Evolutionary conservation across 345 rosid species (phyloP).

Genomic region (Rhizophora mangle): DNA sequence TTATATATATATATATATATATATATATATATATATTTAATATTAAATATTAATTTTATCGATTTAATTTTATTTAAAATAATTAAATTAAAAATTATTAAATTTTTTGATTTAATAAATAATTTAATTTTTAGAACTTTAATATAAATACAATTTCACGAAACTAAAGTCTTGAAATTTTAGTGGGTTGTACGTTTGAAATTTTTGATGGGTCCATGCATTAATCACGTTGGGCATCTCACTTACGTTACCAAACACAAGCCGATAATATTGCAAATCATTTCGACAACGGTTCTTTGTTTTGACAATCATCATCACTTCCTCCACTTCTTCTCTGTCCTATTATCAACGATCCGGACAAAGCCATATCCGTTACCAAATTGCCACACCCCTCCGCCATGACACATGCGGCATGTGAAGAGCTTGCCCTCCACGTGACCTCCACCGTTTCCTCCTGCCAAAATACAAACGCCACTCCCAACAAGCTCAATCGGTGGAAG

Average conservation of each 20-base stretch:
- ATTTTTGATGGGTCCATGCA: not conserved
- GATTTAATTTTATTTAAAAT: too few species aligned
- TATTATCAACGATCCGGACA: slow-evolving; percentile 21
- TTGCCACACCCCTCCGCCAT: not conserved
- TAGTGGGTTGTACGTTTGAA: too few species aligned
- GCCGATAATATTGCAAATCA: not conserved
- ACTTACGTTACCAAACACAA: not conserved
- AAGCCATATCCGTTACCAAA: slow-evolving; percentile 32
- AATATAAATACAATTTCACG: too few species aligned
- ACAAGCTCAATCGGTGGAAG: too few species aligned
- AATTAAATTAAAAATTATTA: too few species aligned
- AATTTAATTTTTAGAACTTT: too few species aligned
- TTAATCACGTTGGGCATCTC: not conserved
- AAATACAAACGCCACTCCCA: not conserved
- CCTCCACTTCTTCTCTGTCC: not conserved
- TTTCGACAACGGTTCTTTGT: not conserved
- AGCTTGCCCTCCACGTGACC: slow-evolving; percentile 23
- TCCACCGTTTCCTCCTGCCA: slow-evolving; percentile 20
- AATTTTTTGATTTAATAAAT: too few species aligned
- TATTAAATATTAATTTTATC: too few species aligned
- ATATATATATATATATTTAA: too few species aligned
- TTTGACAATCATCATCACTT: not conserved
- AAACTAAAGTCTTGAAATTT: too few species aligned
- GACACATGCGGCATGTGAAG: not conserved
- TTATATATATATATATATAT: too few species aligned